phyloP scores from a whole-genome alignment of 2,329 filamentous ascomycete species.

The Zymoseptoria ardabiliae region DNA sequence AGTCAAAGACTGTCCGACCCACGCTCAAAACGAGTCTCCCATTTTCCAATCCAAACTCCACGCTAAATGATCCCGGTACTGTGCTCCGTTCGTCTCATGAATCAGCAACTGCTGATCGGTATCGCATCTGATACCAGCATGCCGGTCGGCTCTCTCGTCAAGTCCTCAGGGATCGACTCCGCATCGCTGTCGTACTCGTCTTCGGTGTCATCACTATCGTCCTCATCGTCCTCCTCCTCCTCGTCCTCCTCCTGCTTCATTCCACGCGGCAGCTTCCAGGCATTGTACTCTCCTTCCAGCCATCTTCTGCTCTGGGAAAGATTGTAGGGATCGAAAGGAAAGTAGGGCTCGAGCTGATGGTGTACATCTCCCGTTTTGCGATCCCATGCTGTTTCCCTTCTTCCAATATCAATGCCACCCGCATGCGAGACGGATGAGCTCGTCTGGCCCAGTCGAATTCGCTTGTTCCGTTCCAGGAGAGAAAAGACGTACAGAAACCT shows the following conservation, averaged over 20 bases:
- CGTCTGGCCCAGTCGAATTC: slow-evolving; percentile 69
- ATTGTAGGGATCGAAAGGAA: slow-evolving; percentile 95
- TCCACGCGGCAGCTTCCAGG: slow-evolving; percentile 67
- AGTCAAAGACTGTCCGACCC: not conserved
- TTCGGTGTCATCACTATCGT: slow-evolving; percentile 38
- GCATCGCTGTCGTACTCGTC: slow-evolving; percentile 29
- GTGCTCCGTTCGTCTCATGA: slow-evolving; percentile 3
- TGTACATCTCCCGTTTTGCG: slow-evolving; percentile 62
- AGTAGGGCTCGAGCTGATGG: slow-evolving; percentile 86
- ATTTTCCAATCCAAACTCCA: not conserved
- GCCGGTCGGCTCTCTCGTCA: slow-evolving; percentile 9
- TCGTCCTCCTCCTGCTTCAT: slow-evolving; percentile 49
- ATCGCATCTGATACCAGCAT: slow-evolving; percentile 3
- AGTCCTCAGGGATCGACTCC: slow-evolving; percentile 19
- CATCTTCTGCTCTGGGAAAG: slow-evolving; percentile 79
- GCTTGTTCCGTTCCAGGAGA: slow-evolving; percentile 85
- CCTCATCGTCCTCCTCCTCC: slow-evolving; percentile 43
- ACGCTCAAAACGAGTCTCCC: not conserved
- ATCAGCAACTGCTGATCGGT: slow-evolving; percentile 12
- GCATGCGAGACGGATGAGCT: slow-evolving; percentile 41
- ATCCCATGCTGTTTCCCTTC: slow-evolving; percentile 48
- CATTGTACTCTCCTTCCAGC: slow-evolving; percentile 76
- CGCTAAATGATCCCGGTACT: slow-evolving; percentile 4
- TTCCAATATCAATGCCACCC: slow-evolving; percentile 45
- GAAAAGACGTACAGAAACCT: slow-evolving; percentile 84